A percentile compares a stretch with the other conserved stretches of the same genome.
These are phyloP conservation scores for Saitozyma sp. DNA, from an alignment of 768 basidiomycete species.

Conservation along the genomic window DNA sequence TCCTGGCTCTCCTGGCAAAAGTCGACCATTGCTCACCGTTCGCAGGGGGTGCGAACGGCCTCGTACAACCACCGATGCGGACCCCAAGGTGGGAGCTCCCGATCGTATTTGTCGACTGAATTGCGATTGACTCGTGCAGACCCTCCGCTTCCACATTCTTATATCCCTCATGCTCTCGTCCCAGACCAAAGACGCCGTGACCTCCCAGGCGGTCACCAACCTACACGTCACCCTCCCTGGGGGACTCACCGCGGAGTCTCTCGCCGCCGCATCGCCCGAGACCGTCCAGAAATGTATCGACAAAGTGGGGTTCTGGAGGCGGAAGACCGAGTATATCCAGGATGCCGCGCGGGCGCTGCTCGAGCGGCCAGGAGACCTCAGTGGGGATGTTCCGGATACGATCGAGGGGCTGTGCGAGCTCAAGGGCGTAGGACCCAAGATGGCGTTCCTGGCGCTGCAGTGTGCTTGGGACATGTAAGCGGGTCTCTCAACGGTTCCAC, in stretches of 20 bases:
- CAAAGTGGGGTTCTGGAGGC: slow-evolving; percentile 90
- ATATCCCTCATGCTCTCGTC: slow-evolving; percentile 93
- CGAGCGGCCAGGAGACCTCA: slow-evolving; percentile 57
- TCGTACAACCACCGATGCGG: slow-evolving; percentile 1
- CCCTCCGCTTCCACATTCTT: slow-evolving; percentile 76
- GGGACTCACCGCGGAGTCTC: slow-evolving; percentile 69
- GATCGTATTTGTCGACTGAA: slow-evolving; percentile 2
- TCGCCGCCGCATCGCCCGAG: slow-evolving; percentile 65
- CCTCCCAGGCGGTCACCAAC: slow-evolving; percentile 72
- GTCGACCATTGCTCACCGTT: neutral
- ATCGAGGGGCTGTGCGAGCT: slow-evolving; percentile 83
- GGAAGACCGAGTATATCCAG: slow-evolving; percentile 74
- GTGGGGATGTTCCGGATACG: slow-evolving; percentile 83
- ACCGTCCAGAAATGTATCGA: slow-evolving; percentile 73
- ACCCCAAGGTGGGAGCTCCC: slow-evolving; percentile 3
- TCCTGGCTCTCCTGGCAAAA: neutral
- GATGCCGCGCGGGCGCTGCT: slow-evolving; percentile 68
- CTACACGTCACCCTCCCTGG: slow-evolving; percentile 74
- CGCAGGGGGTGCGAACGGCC: slow-evolving; percentile 49
- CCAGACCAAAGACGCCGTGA: slow-evolving; percentile 91
- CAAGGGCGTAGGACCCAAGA: slow-evolving; percentile 92
- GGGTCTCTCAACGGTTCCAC: neutral
- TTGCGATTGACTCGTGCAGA: slow-evolving; percentile 57
- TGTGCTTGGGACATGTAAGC: slow-evolving; percentile 77
- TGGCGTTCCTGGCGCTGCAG: slow-evolving; percentile 85